Conservation (phyloP, 768 basidiomycete species). For the Rhodocollybia butyracea region DNA sequence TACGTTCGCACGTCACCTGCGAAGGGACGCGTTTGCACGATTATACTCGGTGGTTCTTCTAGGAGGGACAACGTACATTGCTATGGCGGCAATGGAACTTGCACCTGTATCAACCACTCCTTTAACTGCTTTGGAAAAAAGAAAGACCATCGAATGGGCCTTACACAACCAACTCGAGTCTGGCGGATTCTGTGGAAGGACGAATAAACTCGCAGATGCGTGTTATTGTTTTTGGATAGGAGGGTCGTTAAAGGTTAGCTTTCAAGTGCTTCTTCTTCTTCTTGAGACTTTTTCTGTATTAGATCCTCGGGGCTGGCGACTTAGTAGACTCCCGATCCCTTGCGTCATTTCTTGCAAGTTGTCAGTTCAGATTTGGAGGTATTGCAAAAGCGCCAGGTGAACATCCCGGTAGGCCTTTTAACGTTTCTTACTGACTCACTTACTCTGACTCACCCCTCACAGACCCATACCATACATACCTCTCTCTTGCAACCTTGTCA, state of each 20-base stretch:
- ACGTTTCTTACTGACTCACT: not conserved
- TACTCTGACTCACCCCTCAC: not conserved
- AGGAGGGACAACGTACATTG: constrained; percentile 96
- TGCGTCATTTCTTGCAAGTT: constrained; percentile 60
- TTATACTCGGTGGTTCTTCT: not conserved
- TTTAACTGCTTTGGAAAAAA: constrained; percentile 38
- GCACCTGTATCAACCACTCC: constrained; percentile 27
- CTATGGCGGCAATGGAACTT: constrained; percentile 71
- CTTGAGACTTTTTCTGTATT: not conserved
- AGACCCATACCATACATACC: constrained; percentile 97
- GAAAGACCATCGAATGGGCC: constrained; percentile 72
- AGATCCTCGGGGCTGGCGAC: constrained; percentile 68
- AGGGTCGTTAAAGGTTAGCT: constrained; percentile 67
- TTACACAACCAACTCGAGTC: constrained; percentile 61
- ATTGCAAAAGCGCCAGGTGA: constrained; percentile 83
- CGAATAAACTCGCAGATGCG: constrained; percentile 84
- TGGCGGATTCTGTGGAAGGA: constrained; percentile 88
- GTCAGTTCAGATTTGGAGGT: constrained; percentile 89
- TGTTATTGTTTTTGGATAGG: constrained; percentile 98
- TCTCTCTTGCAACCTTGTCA: constrained; percentile 79
- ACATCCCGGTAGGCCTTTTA: constrained; percentile 57
- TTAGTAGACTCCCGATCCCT: constrained; percentile 58
- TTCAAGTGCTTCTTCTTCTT: not conserved
- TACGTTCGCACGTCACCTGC: constrained; percentile 23
- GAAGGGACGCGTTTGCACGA: not conserved